These are phyloP conservation scores for Funneliformis caledonium DNA, from an alignment of 371 early-diverging fungal species.

Conservation along the genomic window DNA sequence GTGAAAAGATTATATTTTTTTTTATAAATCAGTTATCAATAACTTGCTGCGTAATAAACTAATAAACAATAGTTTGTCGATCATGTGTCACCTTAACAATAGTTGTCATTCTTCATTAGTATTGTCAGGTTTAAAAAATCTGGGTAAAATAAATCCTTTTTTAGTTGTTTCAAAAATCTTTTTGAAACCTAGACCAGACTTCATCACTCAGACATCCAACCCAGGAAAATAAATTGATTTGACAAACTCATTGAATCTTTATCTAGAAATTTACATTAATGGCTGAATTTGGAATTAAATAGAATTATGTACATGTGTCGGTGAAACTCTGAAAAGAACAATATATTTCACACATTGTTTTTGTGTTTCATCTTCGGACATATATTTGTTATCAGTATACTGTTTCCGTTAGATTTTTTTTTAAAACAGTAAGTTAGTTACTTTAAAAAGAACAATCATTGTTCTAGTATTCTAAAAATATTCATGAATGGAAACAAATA, in stretches of 20 bases:
- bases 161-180: not conserved
- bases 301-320: too few species aligned
- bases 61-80: too few species aligned
- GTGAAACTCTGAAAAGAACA: not conserved
- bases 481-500: not conserved
- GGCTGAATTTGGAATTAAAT: not conserved
- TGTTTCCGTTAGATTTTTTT: not conserved
- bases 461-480: not conserved
- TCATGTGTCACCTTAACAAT: not conserved
- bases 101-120: not conserved
- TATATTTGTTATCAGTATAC: not conserved
- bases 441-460: not conserved
- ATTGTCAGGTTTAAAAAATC: not conserved
- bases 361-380: not conserved
- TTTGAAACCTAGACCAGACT: not conserved
- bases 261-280: not conserved
- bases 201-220: not conserved
- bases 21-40: too few species aligned
- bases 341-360: not conserved
- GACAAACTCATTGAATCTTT: not conserved
- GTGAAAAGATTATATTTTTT: too few species aligned
- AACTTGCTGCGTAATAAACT: too few species aligned
- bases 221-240: not conserved
- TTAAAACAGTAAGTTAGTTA: not conserved
- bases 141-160: not conserved